These are phyloP conservation scores for Colletotrichum limetticola DNA, from an alignment of 2,329 filamentous ascomycete species.

Conservation along the genomic window DNA sequence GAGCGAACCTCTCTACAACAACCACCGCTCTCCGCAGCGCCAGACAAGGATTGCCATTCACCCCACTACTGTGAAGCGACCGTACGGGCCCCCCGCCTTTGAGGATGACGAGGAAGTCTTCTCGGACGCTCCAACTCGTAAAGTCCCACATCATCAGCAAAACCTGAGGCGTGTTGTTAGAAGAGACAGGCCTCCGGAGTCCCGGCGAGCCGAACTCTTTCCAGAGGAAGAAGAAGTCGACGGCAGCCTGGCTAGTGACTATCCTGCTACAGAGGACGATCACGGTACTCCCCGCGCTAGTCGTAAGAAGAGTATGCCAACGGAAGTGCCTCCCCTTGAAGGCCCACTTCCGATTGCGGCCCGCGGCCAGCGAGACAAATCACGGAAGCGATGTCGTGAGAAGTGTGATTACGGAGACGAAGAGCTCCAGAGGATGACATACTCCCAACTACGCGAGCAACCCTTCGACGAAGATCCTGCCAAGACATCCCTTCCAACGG, in stretches of 20 bases:
- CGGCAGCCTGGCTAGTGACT: conserved; percentile 30
- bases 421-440: conserved; percentile 64
- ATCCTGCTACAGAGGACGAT: conserved; percentile 29
- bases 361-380: conserved; percentile 34
- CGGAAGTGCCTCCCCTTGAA: conserved; percentile 36
- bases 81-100: conserved; percentile 39
- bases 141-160: conserved; percentile 34
- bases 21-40: conserved; percentile 31
- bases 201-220: neutral
- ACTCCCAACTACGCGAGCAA: conserved; percentile 59
- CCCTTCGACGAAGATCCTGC: conserved; percentile 68
- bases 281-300: conserved; percentile 35
- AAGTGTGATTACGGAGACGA: conserved; percentile 68
- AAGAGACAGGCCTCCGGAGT: neutral
- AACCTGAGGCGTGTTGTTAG: conserved; percentile 11
- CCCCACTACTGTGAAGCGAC: conserved; percentile 45
- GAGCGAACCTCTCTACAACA: conserved; percentile 14
- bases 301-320: conserved; percentile 35
- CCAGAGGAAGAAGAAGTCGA: conserved; percentile 16
- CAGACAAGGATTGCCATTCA: conserved; percentile 53
- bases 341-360: conserved; percentile 37
- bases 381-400: conserved; percentile 54
- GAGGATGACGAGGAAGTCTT: conserved; percentile 40
- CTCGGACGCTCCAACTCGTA: conserved; percentile 39
- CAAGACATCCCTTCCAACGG: conserved; percentile 52